phyloP scores from a whole-genome alignment of 179 eudicot species.

The Camellia oleifera region DNA sequence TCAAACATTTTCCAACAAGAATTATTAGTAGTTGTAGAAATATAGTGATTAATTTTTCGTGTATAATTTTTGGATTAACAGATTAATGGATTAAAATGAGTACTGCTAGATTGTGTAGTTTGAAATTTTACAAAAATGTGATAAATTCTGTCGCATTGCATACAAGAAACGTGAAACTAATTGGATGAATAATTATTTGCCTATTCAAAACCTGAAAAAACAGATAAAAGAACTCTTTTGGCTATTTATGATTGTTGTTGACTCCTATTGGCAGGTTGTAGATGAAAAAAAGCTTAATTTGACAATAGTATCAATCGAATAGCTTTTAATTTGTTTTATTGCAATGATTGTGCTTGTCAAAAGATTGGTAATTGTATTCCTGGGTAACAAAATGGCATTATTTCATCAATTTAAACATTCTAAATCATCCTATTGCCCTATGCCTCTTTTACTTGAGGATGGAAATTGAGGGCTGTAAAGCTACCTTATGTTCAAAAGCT shows the following conservation, averaged over 20 bases:
- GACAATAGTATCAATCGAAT: not conserved
- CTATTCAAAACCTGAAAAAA: not conserved
- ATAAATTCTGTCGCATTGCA: not conserved
- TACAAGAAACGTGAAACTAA: not conserved
- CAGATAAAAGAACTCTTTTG: not conserved
- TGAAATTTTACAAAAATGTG: not conserved
- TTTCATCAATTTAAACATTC: too few relatives aligned
- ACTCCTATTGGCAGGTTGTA: not conserved
- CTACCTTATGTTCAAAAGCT: too few relatives aligned
- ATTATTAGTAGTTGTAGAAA: not conserved
- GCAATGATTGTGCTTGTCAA: not conserved
- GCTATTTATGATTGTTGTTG: not conserved
- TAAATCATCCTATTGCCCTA: too few relatives aligned
- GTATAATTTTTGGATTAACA: not conserved
- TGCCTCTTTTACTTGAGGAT: too few relatives aligned
- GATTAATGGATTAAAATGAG: not conserved
- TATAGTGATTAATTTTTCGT: too few relatives aligned
- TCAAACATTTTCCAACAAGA: too few relatives aligned
- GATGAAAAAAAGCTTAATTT: not conserved
- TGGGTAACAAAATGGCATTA: too few relatives aligned
- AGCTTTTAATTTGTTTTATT: not conserved
- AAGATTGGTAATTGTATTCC: too few relatives aligned
- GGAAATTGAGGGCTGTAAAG: too few relatives aligned
- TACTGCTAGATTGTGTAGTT: not conserved
- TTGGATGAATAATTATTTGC: not conserved